phyloP scores from a whole-genome alignment of 2,329 filamentous ascomycete genomes.

The Amphichorda felina region DNA sequence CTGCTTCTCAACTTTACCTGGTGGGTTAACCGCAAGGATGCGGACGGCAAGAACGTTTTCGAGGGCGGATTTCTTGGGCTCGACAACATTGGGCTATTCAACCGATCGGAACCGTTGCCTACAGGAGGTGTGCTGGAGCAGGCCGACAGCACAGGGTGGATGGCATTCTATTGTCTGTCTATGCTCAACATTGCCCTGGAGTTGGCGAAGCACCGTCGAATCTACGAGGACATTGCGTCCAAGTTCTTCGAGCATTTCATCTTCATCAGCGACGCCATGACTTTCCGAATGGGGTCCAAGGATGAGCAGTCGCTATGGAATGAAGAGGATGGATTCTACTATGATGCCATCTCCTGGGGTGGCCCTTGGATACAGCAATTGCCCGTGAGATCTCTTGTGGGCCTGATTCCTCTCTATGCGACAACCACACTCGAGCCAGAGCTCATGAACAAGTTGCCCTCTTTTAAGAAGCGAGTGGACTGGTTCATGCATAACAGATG shows the following conservation, averaged over 20 bases:
- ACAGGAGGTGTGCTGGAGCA: constrained; percentile 91
- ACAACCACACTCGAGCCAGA: constrained; percentile 89
- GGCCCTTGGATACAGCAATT: constrained; percentile 89
- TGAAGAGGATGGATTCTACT: constrained; percentile 94
- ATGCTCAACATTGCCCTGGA: constrained; percentile 97
- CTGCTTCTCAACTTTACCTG: constrained; percentile 93
- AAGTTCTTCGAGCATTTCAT: constrained; percentile 99
- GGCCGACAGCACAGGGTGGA: constrained; percentile 96
- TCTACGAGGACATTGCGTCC: constrained; percentile 91
- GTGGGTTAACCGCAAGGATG: constrained; percentile 98
- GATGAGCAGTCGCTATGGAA: constrained; percentile 87
- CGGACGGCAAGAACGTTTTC: constrained; percentile 91
- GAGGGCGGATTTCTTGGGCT: constrained; percentile 91
- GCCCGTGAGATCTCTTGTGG: constrained; percentile 83
- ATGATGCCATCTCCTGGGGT: constrained; percentile 94
- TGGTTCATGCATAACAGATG: constrained; percentile 88
- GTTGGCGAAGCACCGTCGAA: constrained; percentile 86
- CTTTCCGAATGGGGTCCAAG: constrained; percentile 57
- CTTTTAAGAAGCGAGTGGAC: constrained; percentile 83
- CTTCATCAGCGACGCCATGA: constrained; percentile 96
- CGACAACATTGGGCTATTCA: constrained; percentile 97
- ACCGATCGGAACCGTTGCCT: constrained; percentile 86
- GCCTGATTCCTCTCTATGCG: constrained; percentile 85
- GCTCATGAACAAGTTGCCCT: constrained; percentile 80
- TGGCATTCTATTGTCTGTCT: constrained; percentile 92